Base-by-base conservation (phyloP, 176 grass and related monocot genomes). In the Cymbopogon citratus region DNA sequence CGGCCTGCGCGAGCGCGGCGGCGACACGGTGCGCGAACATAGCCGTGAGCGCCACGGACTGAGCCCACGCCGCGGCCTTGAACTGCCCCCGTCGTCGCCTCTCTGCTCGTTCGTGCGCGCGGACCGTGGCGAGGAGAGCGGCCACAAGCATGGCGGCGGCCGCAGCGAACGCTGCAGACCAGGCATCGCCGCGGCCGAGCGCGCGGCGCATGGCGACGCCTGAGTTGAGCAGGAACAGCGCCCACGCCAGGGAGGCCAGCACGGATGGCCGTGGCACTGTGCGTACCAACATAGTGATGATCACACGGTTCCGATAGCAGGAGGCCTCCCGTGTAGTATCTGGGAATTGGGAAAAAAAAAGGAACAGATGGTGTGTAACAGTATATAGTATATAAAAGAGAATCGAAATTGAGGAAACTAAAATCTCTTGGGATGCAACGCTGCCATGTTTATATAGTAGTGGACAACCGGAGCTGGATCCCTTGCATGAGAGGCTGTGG, bases 11-110 rank as follows among this genome's bases (percentile, higher is more conserved):
- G 18, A 87, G 27, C 10, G 23, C 5, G 0, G 80, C 15, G 1
- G 80, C 71, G 8, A 89, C 76, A 3, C 80, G 87, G 68, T 71
- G 88, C 1, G 91, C 31, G 64, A 89, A 84, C 35, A 86, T 76
- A 3, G 48, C 35, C 0, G 80, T 85, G 8, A 92, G 80, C 12
- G 23, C 18, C 27, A 87, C 56, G 16, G 70, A 82, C 26, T 82
- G 63, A 8, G 78, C 28, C 90, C 90, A 89, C 23, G 71, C 69
- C 33, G 28, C 76, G 7, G 70, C 75, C 82, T 63, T 87, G 2
- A 92, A 34, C 69, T 25, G 81, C 3, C 43, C 12, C 18, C 28
- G 59, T 0, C 28, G 59, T 0, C 76, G 76, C 25, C 59, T 9
- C 13, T 7, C 52, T 5, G 19, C 76, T 0, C 38, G 25, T 4